These are phyloP conservation scores for Hapsidospora chrysogenum DNA, from an alignment of 495 filamentous ascomycete genomes.

Conservation along the genomic window DNA sequence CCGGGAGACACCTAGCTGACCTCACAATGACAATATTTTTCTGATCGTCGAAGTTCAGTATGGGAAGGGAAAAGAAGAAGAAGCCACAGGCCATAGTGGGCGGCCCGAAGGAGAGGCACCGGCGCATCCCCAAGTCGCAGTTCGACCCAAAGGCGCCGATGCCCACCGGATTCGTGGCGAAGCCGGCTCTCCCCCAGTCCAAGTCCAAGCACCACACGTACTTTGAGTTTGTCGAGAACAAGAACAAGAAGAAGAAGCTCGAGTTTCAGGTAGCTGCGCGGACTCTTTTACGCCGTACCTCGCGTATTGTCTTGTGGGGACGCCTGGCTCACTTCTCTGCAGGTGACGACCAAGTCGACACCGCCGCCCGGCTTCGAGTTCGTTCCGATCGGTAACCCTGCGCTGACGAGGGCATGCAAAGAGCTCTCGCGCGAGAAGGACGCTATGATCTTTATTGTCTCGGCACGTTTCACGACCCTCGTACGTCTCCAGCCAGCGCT, in stretches of 20 bases:
- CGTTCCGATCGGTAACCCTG: constrained; percentile 65
- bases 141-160: constrained; percentile 7
- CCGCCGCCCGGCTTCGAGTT: constrained; percentile 71
- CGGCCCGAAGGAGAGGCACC: constrained; percentile 3
- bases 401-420: constrained; percentile 60
- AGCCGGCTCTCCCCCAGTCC: constrained; percentile 17
- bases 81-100: neutral
- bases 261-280: constrained; percentile 25
- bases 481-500: neutral
- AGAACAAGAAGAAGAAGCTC: constrained; percentile 38
- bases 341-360: constrained; percentile 24
- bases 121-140: neutral
- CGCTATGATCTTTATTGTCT: constrained; percentile 59
- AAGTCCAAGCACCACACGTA: constrained; percentile 34
- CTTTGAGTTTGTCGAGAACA: constrained; percentile 37
- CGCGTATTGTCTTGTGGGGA: neutral
- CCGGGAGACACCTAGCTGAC: too few species aligned
- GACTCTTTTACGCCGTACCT: constrained; percentile 3
- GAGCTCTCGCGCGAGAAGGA: constrained; percentile 54
- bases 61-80: neutral
- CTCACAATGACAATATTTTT: too few species aligned
- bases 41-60: too few species aligned
- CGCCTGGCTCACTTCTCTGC: constrained; percentile 3
- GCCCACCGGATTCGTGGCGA: constrained; percentile 14
- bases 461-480: constrained; percentile 33